Evolutionary conservation across 192 early-diverging fungal genomes (phyloP).

Genomic region (Podila minutissima): DNA sequence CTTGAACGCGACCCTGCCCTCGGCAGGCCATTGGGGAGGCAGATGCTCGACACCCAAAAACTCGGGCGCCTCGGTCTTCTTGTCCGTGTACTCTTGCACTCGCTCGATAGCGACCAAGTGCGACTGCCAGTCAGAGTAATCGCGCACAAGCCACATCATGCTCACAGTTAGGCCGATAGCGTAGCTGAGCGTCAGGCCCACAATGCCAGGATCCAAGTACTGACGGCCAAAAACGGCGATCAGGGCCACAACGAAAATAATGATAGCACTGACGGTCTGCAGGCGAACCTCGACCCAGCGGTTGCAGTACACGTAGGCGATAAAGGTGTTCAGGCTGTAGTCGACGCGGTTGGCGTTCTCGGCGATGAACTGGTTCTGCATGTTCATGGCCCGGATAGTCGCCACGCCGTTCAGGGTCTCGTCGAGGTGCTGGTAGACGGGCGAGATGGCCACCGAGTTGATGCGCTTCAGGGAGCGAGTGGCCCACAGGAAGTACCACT

Average conservation of each 20-base stretch:
- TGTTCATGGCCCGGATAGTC: slow-evolving; percentile 33
- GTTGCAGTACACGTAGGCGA: slow-evolving; percentile 56
- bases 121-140: slow-evolving; percentile 82
- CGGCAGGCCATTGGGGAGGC: slow-evolving; percentile 70
- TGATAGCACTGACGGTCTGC: slow-evolving; percentile 71
- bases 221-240: slow-evolving; percentile 59
- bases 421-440: slow-evolving; percentile 44
- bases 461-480: slow-evolving; percentile 54
- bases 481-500: slow-evolving; percentile 31
- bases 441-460: slow-evolving; percentile 39
- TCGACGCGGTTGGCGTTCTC: slow-evolving; percentile 58
- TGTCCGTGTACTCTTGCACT: slow-evolving; percentile 78
- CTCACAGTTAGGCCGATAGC: slow-evolving; percentile 77
- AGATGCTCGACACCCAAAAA: slow-evolving; percentile 38
- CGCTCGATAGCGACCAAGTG: slow-evolving; percentile 86
- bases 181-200: slow-evolving; percentile 84
- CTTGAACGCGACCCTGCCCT: slow-evolving; percentile 75
- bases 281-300: slow-evolving; percentile 84
- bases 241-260: slow-evolving; percentile 69
- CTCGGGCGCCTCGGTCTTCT: slow-evolving; percentile 80
- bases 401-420: slow-evolving; percentile 35
- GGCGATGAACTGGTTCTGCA: slow-evolving; percentile 27
- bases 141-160: slow-evolving; percentile 81
- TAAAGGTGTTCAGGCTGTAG: slow-evolving; percentile 58
- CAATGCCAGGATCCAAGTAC: slow-evolving; percentile 74